A percentile compares a stretch with the other conserved stretches of the same genome.
Evolutionary conservation across 768 basidiomycete genomes (phyloP).

Genomic region (Paxillus rubicundulus): DNA sequence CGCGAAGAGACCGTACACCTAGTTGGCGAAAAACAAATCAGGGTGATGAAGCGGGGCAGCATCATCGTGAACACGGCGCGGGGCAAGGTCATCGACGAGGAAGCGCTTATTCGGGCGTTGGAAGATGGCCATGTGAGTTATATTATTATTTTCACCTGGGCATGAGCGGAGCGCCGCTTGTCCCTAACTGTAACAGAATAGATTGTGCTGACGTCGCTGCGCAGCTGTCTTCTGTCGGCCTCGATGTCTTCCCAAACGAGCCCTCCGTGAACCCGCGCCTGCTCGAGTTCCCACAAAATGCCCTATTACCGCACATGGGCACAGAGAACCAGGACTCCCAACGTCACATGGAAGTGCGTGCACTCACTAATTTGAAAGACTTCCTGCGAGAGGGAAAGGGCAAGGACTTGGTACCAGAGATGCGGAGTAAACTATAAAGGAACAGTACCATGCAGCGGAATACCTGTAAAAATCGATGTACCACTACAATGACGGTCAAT

Average conservation of each 20-base stretch:
- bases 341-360: conserved; percentile 81
- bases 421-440: conserved; percentile 20
- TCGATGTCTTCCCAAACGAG: conserved; percentile 87
- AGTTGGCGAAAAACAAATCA: conserved; percentile 74
- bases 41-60: conserved; percentile 71
- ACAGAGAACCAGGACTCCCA: conserved; percentile 83
- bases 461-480: neutral
- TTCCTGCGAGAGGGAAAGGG: conserved; percentile 64
- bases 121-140: conserved; percentile 81
- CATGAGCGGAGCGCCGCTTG: neutral
- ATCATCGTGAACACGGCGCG: conserved; percentile 86
- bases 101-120: conserved; percentile 79
- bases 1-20: conserved; percentile 68
- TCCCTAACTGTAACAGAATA: neutral
- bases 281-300: conserved; percentile 78
- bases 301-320: conserved; percentile 90
- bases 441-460: neutral
- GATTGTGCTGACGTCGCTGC: too few relatives aligned
- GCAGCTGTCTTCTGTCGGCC: conserved; percentile 74
- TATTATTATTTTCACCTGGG: neutral
- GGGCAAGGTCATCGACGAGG: conserved; percentile 89
- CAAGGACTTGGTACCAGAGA: conserved; percentile 65
- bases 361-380: conserved; percentile 72
- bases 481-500: neutral
- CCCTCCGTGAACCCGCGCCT: conserved; percentile 77